Evolutionary conservation across 108 stramenopile species (phyloP).

Genomic region (Cylindrotheca fusiformis): DNA sequence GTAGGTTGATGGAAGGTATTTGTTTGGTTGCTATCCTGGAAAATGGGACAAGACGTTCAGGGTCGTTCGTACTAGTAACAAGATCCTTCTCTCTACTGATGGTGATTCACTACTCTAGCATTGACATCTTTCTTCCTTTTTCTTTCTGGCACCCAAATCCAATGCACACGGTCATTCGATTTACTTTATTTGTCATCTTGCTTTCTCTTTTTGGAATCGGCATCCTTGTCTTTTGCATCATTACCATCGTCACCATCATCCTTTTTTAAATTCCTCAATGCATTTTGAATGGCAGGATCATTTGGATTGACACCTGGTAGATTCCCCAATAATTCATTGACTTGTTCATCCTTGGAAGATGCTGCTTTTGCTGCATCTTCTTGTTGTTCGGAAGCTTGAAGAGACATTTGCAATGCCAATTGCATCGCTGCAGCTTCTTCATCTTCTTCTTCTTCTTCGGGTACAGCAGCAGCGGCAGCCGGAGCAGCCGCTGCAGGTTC

Average conservation of each 20-base stretch:
- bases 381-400: constrained; percentile 53
- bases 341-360: constrained; percentile 14
- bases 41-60: no score
- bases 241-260: constrained; percentile 50
- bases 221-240: constrained; percentile 31
- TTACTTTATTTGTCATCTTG: constrained; percentile 19
- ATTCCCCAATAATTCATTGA: constrained; percentile 70
- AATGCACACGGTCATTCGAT: not conserved
- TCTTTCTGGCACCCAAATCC: not conserved
- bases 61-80: no score
- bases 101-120: no score
- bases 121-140: constrained; percentile 1
- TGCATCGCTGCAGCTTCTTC: constrained; percentile 90
- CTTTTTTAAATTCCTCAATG: constrained; percentile 58
- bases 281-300: constrained; percentile 89
- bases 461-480: constrained; percentile 10
- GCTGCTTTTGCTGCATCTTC: constrained; percentile 6
- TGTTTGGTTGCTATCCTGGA: no score
- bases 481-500: constrained; percentile 31
- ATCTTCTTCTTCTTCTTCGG: constrained; percentile 44
- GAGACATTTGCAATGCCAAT: constrained; percentile 88
- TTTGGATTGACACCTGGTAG: constrained; percentile 90
- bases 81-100: no score
- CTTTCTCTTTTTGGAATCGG: constrained; percentile 25
- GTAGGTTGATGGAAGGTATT: no score